These are phyloP conservation scores for Scortechinia acanthostroma DNA, from an alignment of 2,329 filamentous ascomycete genomes.

Conservation along the genomic window DNA sequence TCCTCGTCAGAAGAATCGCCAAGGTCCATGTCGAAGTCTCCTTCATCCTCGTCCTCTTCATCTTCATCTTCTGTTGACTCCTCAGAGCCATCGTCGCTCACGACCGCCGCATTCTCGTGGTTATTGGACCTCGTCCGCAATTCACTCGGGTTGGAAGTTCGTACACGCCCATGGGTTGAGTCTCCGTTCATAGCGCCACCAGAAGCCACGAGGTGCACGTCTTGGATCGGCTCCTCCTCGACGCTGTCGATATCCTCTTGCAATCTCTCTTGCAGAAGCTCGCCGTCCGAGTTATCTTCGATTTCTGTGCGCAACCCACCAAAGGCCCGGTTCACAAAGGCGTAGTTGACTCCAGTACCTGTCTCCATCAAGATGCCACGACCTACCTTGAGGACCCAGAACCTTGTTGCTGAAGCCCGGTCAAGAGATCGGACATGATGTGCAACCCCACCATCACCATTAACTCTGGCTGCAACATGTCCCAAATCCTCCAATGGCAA, in stretches of 20 bases:
- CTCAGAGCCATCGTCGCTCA: not conserved
- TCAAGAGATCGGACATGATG: slow-evolving; percentile 24
- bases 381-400: slow-evolving; percentile 53
- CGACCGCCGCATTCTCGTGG: not conserved
- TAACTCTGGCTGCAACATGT: slow-evolving; percentile 12
- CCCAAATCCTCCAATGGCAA: slow-evolving; percentile 41
- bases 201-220: not conserved
- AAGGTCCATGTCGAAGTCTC: slow-evolving; percentile 11
- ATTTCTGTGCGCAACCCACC: slow-evolving; percentile 29
- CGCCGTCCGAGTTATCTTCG: slow-evolving; percentile 4
- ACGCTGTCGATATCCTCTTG: slow-evolving; percentile 9
- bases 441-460: slow-evolving; percentile 5
- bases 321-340: slow-evolving; percentile 50
- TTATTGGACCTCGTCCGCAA: not conserved
- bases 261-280: slow-evolving; percentile 6
- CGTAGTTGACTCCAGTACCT: slow-evolving; percentile 43
- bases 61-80: not conserved
- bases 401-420: slow-evolving; percentile 30
- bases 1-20: slow-evolving; percentile 14
- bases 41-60: slow-evolving; percentile 9
- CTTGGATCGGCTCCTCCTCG: slow-evolving; percentile 4
- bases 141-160: not conserved
- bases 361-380: slow-evolving; percentile 50
- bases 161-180: not conserved
- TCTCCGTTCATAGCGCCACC: not conserved